phyloP scores from a whole-genome alignment of 768 basidiomycete species.

The Psilocybe sp. region DNA sequence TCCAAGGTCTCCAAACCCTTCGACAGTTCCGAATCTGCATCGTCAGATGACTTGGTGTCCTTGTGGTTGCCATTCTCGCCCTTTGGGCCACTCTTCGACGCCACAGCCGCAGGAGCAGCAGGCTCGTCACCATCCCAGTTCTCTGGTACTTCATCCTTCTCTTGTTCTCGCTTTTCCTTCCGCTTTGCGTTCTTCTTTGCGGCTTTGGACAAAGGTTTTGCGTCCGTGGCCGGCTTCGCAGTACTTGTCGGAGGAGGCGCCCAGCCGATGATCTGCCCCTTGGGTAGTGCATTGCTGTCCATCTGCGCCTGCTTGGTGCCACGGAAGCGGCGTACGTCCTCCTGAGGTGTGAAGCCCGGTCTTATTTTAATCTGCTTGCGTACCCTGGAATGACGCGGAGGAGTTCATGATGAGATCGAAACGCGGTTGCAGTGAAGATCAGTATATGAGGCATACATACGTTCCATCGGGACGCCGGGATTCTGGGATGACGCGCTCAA shows the following conservation, averaged over 20 bases:
- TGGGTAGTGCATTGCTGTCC: conserved; percentile 62
- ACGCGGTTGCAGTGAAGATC: conserved; percentile 7
- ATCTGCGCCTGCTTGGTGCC: conserved; percentile 72
- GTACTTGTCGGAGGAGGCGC: conserved; percentile 52
- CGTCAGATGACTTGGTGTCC: conserved; percentile 12
- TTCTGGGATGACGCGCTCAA: conserved; percentile 87
- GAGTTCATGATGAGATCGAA: conserved; percentile 12
- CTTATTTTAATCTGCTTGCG: conserved; percentile 88
- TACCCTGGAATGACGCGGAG: conserved; percentile 44
- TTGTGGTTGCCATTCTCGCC: neutral
- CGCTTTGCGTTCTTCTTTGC: conserved; percentile 81
- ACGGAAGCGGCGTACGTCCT: conserved; percentile 87
- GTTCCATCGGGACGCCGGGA: conserved; percentile 81
- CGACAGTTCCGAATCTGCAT: conserved; percentile 31
- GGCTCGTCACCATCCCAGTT: conserved; percentile 75
- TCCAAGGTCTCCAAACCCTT: conserved; percentile 56
- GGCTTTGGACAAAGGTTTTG: conserved; percentile 68
- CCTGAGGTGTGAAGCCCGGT: conserved; percentile 92
- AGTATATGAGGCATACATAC: conserved; percentile 43
- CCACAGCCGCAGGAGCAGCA: conserved; percentile 16
- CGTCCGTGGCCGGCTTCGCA: conserved; percentile 26
- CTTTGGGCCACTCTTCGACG: conserved; percentile 2
- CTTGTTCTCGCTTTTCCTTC: conserved; percentile 64
- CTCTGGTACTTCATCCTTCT: conserved; percentile 60
- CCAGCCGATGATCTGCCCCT: conserved; percentile 86